phyloP scores from a whole-genome alignment of 768 basidiomycete species.

The Pleurotus tuber-regium region DNA sequence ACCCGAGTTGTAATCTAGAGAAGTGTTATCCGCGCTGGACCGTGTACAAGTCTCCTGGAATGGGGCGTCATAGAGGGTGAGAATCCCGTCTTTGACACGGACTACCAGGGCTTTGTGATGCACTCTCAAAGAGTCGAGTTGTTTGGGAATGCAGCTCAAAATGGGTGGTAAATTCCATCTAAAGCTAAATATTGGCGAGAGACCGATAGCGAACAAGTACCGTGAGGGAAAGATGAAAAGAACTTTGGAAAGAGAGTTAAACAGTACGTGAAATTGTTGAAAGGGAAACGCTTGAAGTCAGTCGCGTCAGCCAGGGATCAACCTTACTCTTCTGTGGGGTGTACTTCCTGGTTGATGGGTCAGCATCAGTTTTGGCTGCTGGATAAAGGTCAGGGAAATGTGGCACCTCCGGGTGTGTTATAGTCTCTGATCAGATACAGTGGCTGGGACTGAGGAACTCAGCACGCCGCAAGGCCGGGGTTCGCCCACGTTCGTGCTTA shows the following conservation, averaged over 20 bases:
- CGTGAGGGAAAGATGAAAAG: conserved; percentile 83
- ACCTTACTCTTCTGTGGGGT: conserved; percentile 49
- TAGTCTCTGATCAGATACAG: conserved; percentile 53
- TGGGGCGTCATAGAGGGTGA: conserved; percentile 76
- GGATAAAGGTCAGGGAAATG: conserved; percentile 57
- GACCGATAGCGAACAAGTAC: conserved; percentile 85
- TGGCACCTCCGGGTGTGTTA: conserved; percentile 69
- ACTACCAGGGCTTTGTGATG: conserved; percentile 42
- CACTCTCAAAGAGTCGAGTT: conserved; percentile 79
- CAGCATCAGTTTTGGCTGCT: conserved; percentile 63
- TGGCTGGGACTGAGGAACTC: conserved; percentile 62
- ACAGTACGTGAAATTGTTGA: conserved; percentile 81
- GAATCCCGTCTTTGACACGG: conserved; percentile 50
- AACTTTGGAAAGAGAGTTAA: conserved; percentile 80
- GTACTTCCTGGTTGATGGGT: conserved; percentile 57
- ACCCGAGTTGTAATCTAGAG: conserved; percentile 80
- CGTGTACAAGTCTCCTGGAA: conserved; percentile 80
- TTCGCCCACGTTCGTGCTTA: no score
- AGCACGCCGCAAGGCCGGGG: conserved; percentile 56
- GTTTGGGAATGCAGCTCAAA: conserved; percentile 86
- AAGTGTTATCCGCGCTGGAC: conserved; percentile 69
- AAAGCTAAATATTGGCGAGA: conserved; percentile 82
- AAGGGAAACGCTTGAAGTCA: conserved; percentile 77
- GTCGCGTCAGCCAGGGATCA: conserved; percentile 56
- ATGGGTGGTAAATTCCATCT: conserved; percentile 83